Conservation (phyloP, 192 early-diverging fungal genomes). For the Podila verticillata region DNA sequence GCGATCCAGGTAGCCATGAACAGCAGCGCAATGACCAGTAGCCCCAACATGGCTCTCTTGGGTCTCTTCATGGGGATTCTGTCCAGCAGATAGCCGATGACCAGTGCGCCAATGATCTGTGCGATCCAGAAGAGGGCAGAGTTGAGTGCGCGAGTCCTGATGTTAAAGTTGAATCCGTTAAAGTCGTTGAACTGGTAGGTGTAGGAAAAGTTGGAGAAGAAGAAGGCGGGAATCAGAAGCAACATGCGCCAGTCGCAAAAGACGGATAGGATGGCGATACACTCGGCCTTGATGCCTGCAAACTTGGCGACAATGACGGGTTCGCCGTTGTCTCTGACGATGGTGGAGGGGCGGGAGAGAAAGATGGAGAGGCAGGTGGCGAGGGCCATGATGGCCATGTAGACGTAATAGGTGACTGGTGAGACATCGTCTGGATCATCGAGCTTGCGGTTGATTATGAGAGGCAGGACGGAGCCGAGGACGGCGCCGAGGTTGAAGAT, state of each 20-base stretch:
- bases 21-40: conserved; percentile 55
- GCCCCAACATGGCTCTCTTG: conserved; percentile 70
- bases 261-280: conserved; percentile 62
- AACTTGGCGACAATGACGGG: conserved; percentile 74
- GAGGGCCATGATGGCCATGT: conserved; percentile 74
- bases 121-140: conserved; percentile 79
- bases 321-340: conserved; percentile 74
- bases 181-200: conserved; percentile 71
- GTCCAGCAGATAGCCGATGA: conserved; percentile 75
- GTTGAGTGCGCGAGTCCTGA: conserved; percentile 77
- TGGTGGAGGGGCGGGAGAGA: conserved; percentile 65
- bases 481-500: conserved; percentile 87
- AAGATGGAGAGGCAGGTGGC: conserved; percentile 65
- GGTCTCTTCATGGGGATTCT: conserved; percentile 59
- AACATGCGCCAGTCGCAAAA: conserved; percentile 76
- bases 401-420: conserved; percentile 78
- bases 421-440: conserved; percentile 59
- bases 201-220: conserved; percentile 85
- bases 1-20: conserved; percentile 74
- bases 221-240: conserved; percentile 72
- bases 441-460: conserved; percentile 67
- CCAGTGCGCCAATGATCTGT: conserved; percentile 77
- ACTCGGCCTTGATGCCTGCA: conserved; percentile 70
- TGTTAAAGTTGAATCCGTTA: conserved; percentile 72
- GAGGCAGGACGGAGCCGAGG: conserved; percentile 77